phyloP scores from a whole-genome alignment of 352 stramenopile species.

The Globisporangium echinulatum region DNA sequence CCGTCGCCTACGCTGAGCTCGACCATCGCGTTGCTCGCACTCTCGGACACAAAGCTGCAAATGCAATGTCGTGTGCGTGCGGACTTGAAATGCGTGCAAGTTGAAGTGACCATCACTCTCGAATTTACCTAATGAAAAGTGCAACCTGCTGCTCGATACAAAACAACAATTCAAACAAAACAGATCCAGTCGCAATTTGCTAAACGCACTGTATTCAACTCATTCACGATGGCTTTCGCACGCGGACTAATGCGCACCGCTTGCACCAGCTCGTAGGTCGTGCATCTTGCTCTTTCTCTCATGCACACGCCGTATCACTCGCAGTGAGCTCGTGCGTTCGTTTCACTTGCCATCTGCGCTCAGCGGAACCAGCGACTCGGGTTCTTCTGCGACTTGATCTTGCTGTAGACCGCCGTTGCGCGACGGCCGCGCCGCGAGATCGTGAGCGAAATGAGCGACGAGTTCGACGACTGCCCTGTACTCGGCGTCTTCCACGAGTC shows the following conservation, averaged over 20 bases:
- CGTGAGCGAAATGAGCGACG: slow-evolving; percentile 62
- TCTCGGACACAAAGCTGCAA: background rate
- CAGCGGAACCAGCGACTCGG: slow-evolving; percentile 40
- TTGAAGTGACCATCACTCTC: background rate
- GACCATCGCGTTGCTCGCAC: slow-evolving; percentile 2
- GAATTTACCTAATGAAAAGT: too few relatives aligned
- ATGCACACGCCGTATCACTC: too few relatives aligned
- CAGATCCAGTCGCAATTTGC: too few relatives aligned
- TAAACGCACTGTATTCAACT: too few relatives aligned
- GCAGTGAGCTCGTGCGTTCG: too few relatives aligned
- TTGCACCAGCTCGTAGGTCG: too few relatives aligned
- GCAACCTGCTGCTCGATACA: too few relatives aligned
- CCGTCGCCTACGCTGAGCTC: background rate
- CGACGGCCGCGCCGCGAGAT: slow-evolving; percentile 61
- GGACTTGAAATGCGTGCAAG: background rate
- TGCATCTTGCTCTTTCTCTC: background rate
- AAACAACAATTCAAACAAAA: too few relatives aligned
- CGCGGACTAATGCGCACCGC: too few relatives aligned
- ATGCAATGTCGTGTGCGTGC: too few relatives aligned
- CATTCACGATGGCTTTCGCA: too few relatives aligned
- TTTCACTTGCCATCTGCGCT: slow-evolving; percentile 1
- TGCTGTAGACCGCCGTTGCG: slow-evolving; percentile 52
- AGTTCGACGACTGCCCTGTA: slow-evolving; percentile 42
- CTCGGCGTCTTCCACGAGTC: slow-evolving; percentile 65
- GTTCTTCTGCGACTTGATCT: slow-evolving; percentile 51